Evolutionary conservation across 164 flowering plant species (phyloP).

Genomic region (Cinnamomum chago): DNA sequence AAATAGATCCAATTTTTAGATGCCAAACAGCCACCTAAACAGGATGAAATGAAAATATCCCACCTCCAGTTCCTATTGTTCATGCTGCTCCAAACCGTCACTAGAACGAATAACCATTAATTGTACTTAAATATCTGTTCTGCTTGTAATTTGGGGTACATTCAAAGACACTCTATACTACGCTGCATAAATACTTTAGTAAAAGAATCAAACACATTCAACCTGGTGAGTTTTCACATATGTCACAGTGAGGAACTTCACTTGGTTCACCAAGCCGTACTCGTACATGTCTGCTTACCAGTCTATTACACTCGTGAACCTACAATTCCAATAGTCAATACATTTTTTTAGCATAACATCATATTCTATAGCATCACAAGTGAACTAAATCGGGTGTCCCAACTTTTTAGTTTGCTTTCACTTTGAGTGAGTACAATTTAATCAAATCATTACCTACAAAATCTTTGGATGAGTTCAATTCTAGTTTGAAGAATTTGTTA

Average conservation of each 20-base stretch:
- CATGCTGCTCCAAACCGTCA: neutral
- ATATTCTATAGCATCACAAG: neutral
- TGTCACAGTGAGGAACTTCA: constrained; percentile 77
- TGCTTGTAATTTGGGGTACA: neutral
- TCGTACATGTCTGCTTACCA: constrained; percentile 82
- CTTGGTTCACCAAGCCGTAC: constrained; percentile 75
- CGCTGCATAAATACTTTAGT: neutral
- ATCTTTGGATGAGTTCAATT: neutral
- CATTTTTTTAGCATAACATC: neutral
- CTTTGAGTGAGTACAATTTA: neutral
- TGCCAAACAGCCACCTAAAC: no score
- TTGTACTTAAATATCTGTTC: neutral
- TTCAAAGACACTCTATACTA: neutral
- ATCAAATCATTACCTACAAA: neutral
- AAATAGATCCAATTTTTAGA: no score
- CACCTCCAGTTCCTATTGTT: no score
- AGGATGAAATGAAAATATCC: no score
- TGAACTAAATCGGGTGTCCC: neutral
- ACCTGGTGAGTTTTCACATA: constrained; percentile 80
- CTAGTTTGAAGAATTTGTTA: neutral
- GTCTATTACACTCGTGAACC: constrained; percentile 96
- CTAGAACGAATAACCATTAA: neutral
- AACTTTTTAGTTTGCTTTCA: neutral
- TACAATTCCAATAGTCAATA: constrained; percentile 24
- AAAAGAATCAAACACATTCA: neutral